A percentile compares a stretch with the other conserved stretches of the same genome.
Evolutionary conservation across 805 yeast genomes (phyloP).

Genomic region (Monosporozyma aquatica): DNA sequence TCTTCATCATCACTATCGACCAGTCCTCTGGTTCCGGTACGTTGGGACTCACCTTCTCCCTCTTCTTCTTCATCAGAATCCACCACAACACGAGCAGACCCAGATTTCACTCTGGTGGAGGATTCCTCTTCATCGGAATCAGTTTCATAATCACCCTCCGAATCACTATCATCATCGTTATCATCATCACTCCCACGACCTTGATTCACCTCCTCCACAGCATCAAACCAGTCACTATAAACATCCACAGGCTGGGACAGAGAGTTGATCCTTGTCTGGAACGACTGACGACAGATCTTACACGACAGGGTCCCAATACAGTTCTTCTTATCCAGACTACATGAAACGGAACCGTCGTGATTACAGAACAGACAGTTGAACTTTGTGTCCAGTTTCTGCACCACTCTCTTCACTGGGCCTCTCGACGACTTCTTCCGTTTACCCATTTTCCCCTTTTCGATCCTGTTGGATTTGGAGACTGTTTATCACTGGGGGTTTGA

Average conservation of each 20-base stretch:
- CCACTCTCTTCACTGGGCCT: constrained; percentile 70
- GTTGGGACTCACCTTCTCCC: constrained; percentile 5
- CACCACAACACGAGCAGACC: constrained; percentile 1
- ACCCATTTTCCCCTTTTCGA: too few relatives aligned
- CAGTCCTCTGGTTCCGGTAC: constrained; percentile 7
- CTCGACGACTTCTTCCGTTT: constrained; percentile 78
- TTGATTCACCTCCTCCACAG: constrained; percentile 60
- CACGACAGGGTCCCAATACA: constrained; percentile 79
- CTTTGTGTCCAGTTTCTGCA: constrained; percentile 69
- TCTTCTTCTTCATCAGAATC: constrained; percentile 21
- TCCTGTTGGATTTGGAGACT: too few relatives aligned
- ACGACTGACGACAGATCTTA: constrained; percentile 88
- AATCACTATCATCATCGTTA: constrained; percentile 25
- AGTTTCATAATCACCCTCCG: constrained; percentile 30
- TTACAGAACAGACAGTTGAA: constrained; percentile 92
- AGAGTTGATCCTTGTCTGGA: constrained; percentile 77
- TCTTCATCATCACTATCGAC: constrained; percentile 23
- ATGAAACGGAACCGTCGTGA: constrained; percentile 85
- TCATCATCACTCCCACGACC: constrained; percentile 23
- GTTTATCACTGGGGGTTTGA: too few relatives aligned
- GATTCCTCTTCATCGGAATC: constrained; percentile 26
- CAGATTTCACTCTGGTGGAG: constrained; percentile 1
- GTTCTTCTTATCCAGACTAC: constrained; percentile 78
- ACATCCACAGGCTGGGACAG: constrained; percentile 85
- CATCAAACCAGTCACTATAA: constrained; percentile 96